Percentiles rank a stretch among this genome's conserved stretches.
Evolutionary conservation across 805 yeast species (phyloP).

Genomic region (Suhomyces faveliae): DNA sequence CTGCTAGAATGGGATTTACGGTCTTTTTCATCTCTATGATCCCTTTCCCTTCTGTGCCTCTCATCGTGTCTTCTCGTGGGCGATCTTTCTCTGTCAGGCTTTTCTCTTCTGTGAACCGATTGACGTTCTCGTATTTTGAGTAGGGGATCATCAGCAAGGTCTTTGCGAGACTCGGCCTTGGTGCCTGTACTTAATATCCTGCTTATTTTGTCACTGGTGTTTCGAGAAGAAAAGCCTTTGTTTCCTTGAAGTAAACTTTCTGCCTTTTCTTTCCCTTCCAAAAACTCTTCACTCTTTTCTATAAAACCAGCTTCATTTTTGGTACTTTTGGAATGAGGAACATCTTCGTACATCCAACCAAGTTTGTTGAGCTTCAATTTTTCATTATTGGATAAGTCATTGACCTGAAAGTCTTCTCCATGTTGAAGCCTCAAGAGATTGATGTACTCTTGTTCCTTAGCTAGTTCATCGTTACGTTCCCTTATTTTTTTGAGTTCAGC

Average conservation of each 20-base stretch:
- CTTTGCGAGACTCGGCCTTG: conserved; percentile 32
- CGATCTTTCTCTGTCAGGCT: conserved; percentile 2
- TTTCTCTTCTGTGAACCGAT: conserved; percentile 6
- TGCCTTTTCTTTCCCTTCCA: conserved; percentile 33
- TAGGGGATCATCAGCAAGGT: conserved; percentile 49
- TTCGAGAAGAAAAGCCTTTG: conserved; percentile 5
- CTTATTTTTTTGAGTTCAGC: conserved; percentile 65
- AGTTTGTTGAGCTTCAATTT: conserved; percentile 47
- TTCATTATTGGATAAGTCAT: conserved; percentile 17
- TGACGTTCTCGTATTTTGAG: conserved; percentile 26
- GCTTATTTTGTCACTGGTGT: conserved; percentile 1
- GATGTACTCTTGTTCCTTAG: conserved; percentile 57
- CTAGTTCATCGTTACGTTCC: conserved; percentile 62
- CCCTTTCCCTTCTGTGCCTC: conserved; percentile 4
- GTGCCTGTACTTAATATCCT: conserved; percentile 8
- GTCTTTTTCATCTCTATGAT: conserved; percentile 4
- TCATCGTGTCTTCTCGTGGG: background rate
- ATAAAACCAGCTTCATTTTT: conserved; percentile 37
- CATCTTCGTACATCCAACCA: conserved; percentile 84
- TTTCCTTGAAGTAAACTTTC: conserved; percentile 58
- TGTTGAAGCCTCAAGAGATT: conserved; percentile 51
- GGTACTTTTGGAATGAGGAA: conserved; percentile 27
- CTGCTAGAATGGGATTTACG: background rate
- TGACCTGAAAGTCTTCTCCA: conserved; percentile 35
- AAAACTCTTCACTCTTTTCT: conserved; percentile 33